A percentile compares a stretch with the other conserved stretches of the same genome.
Conservation (phyloP, 345 rosid genomes). For the Salix suchowensis region DNA sequence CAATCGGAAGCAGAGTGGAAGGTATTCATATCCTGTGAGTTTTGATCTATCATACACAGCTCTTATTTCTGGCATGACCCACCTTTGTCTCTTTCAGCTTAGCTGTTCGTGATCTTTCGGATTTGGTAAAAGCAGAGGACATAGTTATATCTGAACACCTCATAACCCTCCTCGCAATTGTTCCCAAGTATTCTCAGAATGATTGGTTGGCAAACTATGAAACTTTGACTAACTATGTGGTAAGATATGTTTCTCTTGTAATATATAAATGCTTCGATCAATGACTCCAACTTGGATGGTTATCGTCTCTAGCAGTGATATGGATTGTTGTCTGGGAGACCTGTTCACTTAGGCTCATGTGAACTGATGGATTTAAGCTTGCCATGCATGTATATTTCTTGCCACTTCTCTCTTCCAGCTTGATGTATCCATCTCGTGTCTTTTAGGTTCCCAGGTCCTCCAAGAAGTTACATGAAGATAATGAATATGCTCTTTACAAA, state of each 20-base stretch:
- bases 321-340: neutral
- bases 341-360: neutral
- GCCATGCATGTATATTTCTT: neutral
- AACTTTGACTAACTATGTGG: slow-evolving; percentile 88
- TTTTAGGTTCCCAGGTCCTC: slow-evolving; percentile 96
- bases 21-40: slow-evolving; percentile 34
- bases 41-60: neutral
- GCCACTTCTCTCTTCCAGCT: neutral
- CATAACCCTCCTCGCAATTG: slow-evolving; percentile 74
- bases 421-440: slow-evolving; percentile 2
- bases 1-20: slow-evolving; percentile 95
- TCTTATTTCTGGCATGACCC: slow-evolving; percentile 17
- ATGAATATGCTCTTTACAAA: slow-evolving; percentile 94
- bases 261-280: neutral
- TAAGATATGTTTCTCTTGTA: slow-evolving; percentile 33
- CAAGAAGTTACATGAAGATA: slow-evolving; percentile 87
- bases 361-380: neutral
- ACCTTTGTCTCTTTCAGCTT: slow-evolving; percentile 54
- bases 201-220: slow-evolving; percentile 96
- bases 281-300: neutral
- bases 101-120: slow-evolving; percentile 98
- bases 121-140: slow-evolving; percentile 88
- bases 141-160: slow-evolving; percentile 78
- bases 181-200: slow-evolving; percentile 95
- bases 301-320: neutral